Evolutionary conservation across 805 yeast species (phyloP), one percentile per base, ranked within the genome.

Genomic region (Crinitomyces ghanaensis): DNA sequence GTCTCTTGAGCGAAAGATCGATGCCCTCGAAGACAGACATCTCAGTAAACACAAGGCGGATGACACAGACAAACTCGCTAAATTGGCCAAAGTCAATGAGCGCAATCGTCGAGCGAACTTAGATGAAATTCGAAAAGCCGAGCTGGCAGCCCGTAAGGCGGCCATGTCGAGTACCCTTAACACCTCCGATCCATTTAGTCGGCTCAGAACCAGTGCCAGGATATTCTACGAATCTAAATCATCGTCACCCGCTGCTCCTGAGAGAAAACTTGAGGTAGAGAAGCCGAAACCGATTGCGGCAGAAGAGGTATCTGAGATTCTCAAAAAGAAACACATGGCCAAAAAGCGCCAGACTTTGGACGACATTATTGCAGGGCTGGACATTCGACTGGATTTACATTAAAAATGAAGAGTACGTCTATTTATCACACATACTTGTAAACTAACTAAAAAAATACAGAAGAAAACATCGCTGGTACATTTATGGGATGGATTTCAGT

Each of bases 161-260:
- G 48, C 43, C 18, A 28, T 42, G 31, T 45, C 42, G 26, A 38
- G 35, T 58, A 45, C 53, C 44, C 43, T 65, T 36, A 62, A 46
- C 27, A 58, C 59, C 37, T 64, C 71, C 34, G 72, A 91, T 60
- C 97, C 98, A 15, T 91, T 91, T 57, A 73, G 80, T 44, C 74
- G 97, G 54, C 69, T 91, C 51, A 78, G 82, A 53, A 88, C 97
- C 1, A 79, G 75, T 40, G 82, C 96, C 1, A 72, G 82, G 48
- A 73, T 83, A 39, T 88, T 83, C 57, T 84, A 85, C 37, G 49
- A 49, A 34, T 41, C 57, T 33, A 62, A 65, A 30, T 69, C 43
- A 22, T 35, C 28, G 55, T 36, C 59, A 66, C 30, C 72, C 67
- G 40, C 65, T 66, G 28, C 41, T 4, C 29, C 35, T 6, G 41